phyloP scores from a whole-genome alignment of 495 filamentous ascomycete species.

The Melanomma pulvis-pyrius region DNA sequence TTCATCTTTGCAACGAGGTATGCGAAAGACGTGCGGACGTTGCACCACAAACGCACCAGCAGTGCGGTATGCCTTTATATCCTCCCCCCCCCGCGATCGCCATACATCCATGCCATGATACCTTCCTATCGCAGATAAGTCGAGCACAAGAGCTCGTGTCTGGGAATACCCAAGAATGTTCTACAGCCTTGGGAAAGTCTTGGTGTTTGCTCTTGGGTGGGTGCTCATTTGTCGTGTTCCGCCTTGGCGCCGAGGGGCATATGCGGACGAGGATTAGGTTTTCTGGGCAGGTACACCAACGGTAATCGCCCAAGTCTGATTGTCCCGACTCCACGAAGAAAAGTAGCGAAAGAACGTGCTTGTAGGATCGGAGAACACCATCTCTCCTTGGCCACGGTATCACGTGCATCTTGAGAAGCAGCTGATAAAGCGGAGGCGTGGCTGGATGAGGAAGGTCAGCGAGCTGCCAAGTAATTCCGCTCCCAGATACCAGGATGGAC shows the following conservation, averaged over 20 bases:
- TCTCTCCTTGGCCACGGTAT: not conserved
- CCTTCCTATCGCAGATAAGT: constrained; percentile 25
- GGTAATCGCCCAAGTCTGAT: not conserved
- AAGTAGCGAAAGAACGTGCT: not conserved
- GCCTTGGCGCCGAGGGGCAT: constrained; percentile 6
- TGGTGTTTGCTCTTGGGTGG: not conserved
- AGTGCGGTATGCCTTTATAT: not conserved
- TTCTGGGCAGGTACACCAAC: not conserved
- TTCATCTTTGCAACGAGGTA: constrained; percentile 16
- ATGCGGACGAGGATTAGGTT: not conserved
- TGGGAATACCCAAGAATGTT: not conserved
- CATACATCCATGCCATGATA: constrained; percentile 1
- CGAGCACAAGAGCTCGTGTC: not conserved
- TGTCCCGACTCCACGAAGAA: not conserved
- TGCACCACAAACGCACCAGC: not conserved
- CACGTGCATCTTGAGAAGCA: too few species aligned
- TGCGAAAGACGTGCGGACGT: constrained; percentile 1
- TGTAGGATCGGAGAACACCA: not conserved
- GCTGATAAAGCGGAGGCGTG: not conserved
- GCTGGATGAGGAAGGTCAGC: not conserved
- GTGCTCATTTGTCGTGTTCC: not conserved
- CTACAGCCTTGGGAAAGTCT: constrained; percentile 1
- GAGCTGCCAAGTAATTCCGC: not conserved
- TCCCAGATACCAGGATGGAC: not conserved
- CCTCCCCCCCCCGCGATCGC: not conserved